These are phyloP conservation scores for Fonsecaea pugnacius DNA, from an alignment of 2,329 filamentous ascomycete genomes.

Conservation along the genomic window DNA sequence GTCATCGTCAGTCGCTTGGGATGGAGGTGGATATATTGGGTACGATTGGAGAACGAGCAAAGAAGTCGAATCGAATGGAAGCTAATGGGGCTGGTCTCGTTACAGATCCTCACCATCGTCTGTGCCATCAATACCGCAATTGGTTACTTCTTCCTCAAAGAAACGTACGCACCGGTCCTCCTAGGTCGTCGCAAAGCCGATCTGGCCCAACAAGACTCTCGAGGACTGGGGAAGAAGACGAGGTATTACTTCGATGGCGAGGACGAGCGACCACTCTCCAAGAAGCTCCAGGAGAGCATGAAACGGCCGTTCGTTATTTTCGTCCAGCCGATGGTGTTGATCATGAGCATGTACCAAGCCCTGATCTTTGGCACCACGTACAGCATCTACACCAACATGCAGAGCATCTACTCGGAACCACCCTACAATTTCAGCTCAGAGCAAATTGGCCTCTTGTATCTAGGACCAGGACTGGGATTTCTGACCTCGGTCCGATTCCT, in stretches of 20 bases:
- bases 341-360: constrained; percentile 56
- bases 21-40: constrained; percentile 58
- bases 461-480: constrained; percentile 63
- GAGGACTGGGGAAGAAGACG: constrained; percentile 11
- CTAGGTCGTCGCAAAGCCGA: constrained; percentile 59
- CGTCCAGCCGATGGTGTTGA: constrained; percentile 63
- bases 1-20: constrained; percentile 52
- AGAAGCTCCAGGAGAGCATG: constrained; percentile 45
- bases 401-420: constrained; percentile 51
- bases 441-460: constrained; percentile 63
- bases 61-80: constrained; percentile 35
- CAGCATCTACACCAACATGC: constrained; percentile 64
- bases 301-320: constrained; percentile 59
- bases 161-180: constrained; percentile 66
- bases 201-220: constrained; percentile 47
- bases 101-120: constrained; percentile 45
- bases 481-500: constrained; percentile 55
- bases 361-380: constrained; percentile 64
- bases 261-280: constrained; percentile 29
- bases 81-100: constrained; percentile 45
- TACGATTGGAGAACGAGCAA: constrained; percentile 49
- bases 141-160: constrained; percentile 62
- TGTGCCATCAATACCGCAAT: constrained; percentile 59
- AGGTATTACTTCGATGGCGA: constrained; percentile 32
- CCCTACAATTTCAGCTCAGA: constrained; percentile 59